These are phyloP conservation scores for Spizellomyces sp. DNA, from an alignment of 192 early-diverging fungal genomes.

Conservation along the genomic window DNA sequence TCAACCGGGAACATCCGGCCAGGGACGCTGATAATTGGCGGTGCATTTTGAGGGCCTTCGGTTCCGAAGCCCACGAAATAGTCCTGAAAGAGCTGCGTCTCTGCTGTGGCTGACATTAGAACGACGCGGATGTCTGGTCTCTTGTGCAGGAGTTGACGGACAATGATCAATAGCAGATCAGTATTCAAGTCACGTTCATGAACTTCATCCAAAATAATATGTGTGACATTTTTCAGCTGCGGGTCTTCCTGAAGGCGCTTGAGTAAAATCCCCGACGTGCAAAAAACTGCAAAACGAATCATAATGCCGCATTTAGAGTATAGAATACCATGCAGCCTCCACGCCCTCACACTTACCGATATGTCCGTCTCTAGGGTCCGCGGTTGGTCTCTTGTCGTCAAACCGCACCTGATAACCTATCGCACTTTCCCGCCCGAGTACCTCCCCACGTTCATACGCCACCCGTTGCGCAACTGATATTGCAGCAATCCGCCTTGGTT, in stretches of 20 bases:
- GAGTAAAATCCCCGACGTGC: slow-evolving; percentile 73
- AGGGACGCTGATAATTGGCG: slow-evolving; percentile 62
- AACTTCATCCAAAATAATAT: slow-evolving; percentile 81
- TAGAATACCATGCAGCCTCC: not conserved
- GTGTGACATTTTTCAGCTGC: slow-evolving; percentile 59
- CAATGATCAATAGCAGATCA: slow-evolving; percentile 80
- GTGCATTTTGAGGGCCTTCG: not conserved
- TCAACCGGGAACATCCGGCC: slow-evolving; percentile 56
- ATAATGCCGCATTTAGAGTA: slow-evolving; percentile 26
- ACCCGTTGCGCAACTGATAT: slow-evolving; percentile 67
- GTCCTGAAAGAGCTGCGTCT: slow-evolving; percentile 71
- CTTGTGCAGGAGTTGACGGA: slow-evolving; percentile 58
- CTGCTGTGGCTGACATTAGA: slow-evolving; percentile 91
- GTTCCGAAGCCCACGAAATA: slow-evolving; percentile 67
- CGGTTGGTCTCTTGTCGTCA: slow-evolving; percentile 38
- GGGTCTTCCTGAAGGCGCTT: slow-evolving; percentile 68
- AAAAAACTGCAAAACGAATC: slow-evolving; percentile 59
- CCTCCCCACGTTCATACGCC: slow-evolving; percentile 59
- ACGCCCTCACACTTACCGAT: not conserved
- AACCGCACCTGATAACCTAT: slow-evolving; percentile 60
- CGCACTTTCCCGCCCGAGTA: slow-evolving; percentile 41
- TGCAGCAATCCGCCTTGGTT: slow-evolving; percentile 83
- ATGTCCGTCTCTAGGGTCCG: slow-evolving; percentile 13
- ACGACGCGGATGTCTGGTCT: slow-evolving; percentile 72
- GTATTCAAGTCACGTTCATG: slow-evolving; percentile 77